These are phyloP conservation scores for Pleodorina starrii DNA, from an alignment of 139 green algal species.

Conservation along the genomic window DNA sequence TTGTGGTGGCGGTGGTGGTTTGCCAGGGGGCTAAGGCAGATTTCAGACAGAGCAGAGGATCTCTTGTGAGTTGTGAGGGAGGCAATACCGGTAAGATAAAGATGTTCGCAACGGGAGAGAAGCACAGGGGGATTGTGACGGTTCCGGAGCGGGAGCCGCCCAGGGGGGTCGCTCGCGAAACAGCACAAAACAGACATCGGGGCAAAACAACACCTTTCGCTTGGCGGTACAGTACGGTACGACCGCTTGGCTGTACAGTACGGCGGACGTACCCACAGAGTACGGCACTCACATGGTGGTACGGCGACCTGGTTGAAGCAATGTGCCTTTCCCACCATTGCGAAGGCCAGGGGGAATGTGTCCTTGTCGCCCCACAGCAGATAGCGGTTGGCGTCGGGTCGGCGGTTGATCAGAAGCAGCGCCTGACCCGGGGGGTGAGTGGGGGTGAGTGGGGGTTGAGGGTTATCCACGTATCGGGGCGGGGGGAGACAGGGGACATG, in stretches of 20 bases:
- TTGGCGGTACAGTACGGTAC: neutral
- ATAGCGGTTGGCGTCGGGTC: neutral
- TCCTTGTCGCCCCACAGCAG: slow-evolving; percentile 66
- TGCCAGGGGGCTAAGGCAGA: neutral
- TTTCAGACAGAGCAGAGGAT: neutral
- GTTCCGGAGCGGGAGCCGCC: neutral
- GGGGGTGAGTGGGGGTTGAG: no score
- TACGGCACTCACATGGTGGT: slow-evolving; percentile 45
- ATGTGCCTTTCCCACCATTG: slow-evolving; percentile 65
- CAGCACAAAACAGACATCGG: neutral
- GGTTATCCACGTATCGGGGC: no score
- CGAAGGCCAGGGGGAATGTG: slow-evolving; percentile 69
- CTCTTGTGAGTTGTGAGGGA: neutral
- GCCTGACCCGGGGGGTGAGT: neutral
- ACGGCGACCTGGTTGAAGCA: slow-evolving; percentile 59
- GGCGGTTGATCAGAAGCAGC: slow-evolving; percentile 31
- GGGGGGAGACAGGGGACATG: neutral
- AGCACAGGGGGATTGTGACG: neutral
- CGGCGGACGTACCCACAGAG: no score
- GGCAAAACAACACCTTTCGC: neutral
- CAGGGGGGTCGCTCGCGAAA: no score
- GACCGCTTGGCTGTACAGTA: neutral
- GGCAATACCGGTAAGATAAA: neutral
- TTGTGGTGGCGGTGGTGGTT: no score
- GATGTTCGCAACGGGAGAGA: neutral